Percentiles rank a stretch among this genome's conserved stretches.
Evolutionary conservation across 2,329 filamentous ascomycete genomes (phyloP).

Genomic region (Aspergillus nomiae): DNA sequence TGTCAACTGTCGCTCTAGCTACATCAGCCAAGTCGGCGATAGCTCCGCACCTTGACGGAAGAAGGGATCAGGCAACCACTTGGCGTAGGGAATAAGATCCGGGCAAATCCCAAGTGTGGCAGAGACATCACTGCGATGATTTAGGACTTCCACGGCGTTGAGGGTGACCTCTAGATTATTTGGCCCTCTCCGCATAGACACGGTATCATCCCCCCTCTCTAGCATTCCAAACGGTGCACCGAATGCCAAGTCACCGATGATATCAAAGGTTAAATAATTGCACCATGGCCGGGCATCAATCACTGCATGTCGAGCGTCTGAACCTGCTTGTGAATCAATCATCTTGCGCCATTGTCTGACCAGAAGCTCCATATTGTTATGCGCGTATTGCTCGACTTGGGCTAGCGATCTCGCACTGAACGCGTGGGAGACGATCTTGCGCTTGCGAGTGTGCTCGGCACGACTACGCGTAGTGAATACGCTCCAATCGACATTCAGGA

Average conservation of each 20-base stretch:
- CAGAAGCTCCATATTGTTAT: background rate
- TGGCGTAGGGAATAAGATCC: background rate
- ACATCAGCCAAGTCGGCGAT: background rate
- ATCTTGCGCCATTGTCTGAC: background rate
- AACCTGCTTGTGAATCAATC: background rate
- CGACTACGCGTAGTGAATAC: background rate
- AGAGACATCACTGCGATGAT: background rate
- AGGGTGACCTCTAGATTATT: background rate
- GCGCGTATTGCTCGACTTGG: background rate
- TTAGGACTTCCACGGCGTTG: background rate
- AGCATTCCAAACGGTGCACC: background rate
- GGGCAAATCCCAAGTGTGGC: background rate
- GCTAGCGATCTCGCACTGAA: background rate
- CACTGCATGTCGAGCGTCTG: background rate
- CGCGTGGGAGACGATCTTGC: background rate
- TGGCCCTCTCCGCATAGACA: background rate
- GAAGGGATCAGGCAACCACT: background rate
- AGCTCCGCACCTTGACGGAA: background rate
- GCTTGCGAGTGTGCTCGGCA: background rate
- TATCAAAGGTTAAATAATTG: background rate
- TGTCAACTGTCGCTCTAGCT: background rate
- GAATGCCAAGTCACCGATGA: background rate
- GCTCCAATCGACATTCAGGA: background rate
- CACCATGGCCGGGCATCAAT: background rate
- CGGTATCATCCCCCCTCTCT: background rate